Evolutionary conservation across 768 basidiomycete genomes (phyloP), one percentile per base, ranked within the genome.

Genomic region (Boletus rufocinnamomeus): DNA sequence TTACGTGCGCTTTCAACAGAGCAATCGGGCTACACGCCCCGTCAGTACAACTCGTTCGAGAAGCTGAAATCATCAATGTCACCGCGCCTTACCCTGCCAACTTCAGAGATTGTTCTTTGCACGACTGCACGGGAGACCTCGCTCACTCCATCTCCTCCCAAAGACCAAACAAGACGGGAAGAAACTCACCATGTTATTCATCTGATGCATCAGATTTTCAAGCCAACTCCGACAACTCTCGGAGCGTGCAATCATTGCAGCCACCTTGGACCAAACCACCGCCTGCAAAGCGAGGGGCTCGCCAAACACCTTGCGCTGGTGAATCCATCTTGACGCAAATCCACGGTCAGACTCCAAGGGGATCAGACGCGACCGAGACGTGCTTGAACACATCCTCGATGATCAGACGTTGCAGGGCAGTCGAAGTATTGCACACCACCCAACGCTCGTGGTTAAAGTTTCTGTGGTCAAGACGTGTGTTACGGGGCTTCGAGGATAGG

Each of bases 311-410:
- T 87, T 85, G 56, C 91, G 82, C 69, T 93, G 89, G 57, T 79
- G 82, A 0, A 84, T 81, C 91, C 92, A 95, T 66, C 84, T 86
- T 63, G 52, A 44, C 35, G 30, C 13, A 8, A 17, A 47, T 25
- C 19, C 30, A 10, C 1, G n/a, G 47, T 56, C n/a, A 43, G 35
- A 23, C 4, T 2, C 5, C 16, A 2, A 27, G 10, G 23, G 14
- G n/a, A 50, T 43, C 54, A 14, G 17, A 27, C 3, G 50, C 13
- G 17, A 49, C 27, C 38, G 6, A 35, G 7, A 63, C 61, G 40
- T n/a, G 75, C 84, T 90, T 88, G 63, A 91, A 65, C 64, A 88
- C 90, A 66, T 92, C 88, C 72, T 91, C 89, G 37, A 89, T 82
- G 50, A 89, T 80, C 25, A 74, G 48, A 21, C 91, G 80, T 62